Evolutionary conservation across 139 green algal species (phyloP), one percentile per base, ranked within the genome.

Genomic region (Mesotaenium endlicherianum): DNA sequence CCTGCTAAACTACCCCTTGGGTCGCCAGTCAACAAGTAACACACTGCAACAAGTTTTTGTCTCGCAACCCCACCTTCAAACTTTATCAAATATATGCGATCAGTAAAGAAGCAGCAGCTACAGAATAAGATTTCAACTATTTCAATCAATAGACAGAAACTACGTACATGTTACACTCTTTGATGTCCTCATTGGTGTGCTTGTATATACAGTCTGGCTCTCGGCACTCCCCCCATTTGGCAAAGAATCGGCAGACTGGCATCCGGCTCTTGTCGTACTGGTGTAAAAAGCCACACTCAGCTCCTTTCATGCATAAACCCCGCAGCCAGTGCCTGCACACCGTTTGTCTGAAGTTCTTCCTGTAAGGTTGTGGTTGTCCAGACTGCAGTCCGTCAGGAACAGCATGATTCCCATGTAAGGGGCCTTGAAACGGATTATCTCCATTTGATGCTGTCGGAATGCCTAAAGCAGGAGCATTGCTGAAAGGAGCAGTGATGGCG

Each of bases 271-370:
- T 80, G 77, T 98, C 94, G 50, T 95, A 97, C 82, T 97, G 91
- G 88, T 99, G 96, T 87, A 99, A 87, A 86, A 99, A 99, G 41
- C 95, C 95, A 85, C 96, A 99, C 2, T 80, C 84, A 64, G 97
- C 93, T 3, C 96, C 96, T 86, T 98, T 98, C 95, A 98, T 98
- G 90, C 96, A 99, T 49, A 98, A 90, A 16, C 94, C 93, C 8
- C 93, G 90, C 14, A 99, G 88, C 96, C 96, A 99, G 90, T 97
- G 98, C 2, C 94, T 95, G 91, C 96, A 99, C 30, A 99, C 96
- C 1, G 95, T 99, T 92, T 98, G 93, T 78, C 69, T 41, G 50
- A 84, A 89, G 11, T 86, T 85, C 55, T 53, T 58, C 55, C 80
- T 31, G 36, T 53, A 55, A 36, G 60, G 60, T 38, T 6, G 8